Base-by-base conservation (phyloP, 2,329 filamentous ascomycete genomes). In the Aureobasidium sp. region DNA sequence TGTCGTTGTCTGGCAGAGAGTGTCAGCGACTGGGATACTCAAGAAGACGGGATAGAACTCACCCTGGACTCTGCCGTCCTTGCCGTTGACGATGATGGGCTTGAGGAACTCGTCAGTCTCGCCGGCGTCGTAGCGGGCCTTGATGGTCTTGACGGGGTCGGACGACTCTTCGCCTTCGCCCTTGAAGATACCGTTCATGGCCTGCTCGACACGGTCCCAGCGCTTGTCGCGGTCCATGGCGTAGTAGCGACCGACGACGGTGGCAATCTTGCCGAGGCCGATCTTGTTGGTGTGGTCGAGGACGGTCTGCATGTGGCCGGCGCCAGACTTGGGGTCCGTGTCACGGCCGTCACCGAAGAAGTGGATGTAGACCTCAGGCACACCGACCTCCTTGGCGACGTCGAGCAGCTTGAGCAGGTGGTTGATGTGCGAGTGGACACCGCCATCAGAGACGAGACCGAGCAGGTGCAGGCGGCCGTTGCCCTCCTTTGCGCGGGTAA, bases 211-310 rank as follows among this genome's bases (percentile, higher is more conserved):
- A 73, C 94, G 85, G 73, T 99, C 94, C 94, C 94, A 99, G 75
- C 94, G 87, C 90, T 97, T 97, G 77, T 99, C 94, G 69, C 94
- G 92, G 81, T 99, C 94, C 94, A 99, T 99, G 77, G 91, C 91
- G 77, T 90, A 99, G 86, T 97, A 99, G 69, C 93, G 87, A 64
- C 94, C 94, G 64, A 97, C 93, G 52, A 97, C 84, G 41, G 94
- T 97, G 36, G 90, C 93, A 67, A 99, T 84, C 77, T 97, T 84
- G 68, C 93, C 94, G 66, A 88, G 78, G 48, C 91, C 92, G 67
- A 96, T 84, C 76, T 97, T 90, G 78, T 94, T 86, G 67, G 84
- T 85, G 69, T 87, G 89, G 63, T 89, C 85, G 64, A 97, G 77
- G 39, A 99, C 83, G 74, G 92, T 85, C 77, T 96, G 81, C 85